Evolutionary conservation across 73 alveolate species (phyloP), one percentile per base, ranked within the genome.

Genomic region (Halteria grandinella): DNA sequence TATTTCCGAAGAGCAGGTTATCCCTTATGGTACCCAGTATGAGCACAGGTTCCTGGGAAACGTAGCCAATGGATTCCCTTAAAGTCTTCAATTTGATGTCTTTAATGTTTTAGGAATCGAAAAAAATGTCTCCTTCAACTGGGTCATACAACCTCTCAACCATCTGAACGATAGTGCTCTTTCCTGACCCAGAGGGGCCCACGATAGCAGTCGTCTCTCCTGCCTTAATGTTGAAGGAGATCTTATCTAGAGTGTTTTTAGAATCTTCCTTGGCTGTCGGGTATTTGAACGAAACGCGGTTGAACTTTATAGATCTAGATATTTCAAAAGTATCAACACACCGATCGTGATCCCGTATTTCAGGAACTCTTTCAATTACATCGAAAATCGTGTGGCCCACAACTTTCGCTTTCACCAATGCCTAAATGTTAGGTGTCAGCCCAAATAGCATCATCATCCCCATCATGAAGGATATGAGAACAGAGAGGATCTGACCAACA

Each of bases 41-140:
- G 47, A 96, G 83, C 37, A 92, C 95, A 50, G 98, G 98, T 49
- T 96, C 98, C 81, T 94, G 87, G 3, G 98, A 93, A 27, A 96
- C 97, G 40, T 88, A 86, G 40, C 94, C 91, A 3, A 92, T 74
- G 33, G 75, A 59, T 27, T 85, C 69, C 60, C 97, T 87, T 50
- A 70, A 87, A 24, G 59, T 62, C 57, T 55, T 79, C 40, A 91
- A 55, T 47, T 87, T 48, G 70, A 82, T 70, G 40, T 63, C 87
- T 59, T 75, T 83, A 51, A 91, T 82, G 53, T 91, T 78, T 0
- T 57, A 32, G 18, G 82, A 85, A 77, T 87, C 97, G 31, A 91
- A 62, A 11, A 49, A 60, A 0, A 91, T 77, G 28, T 21, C 49
- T 59, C 97, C 97, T 53, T 71, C 87, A 28, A 24, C 15, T 0